These are phyloP conservation scores for Spergularia azorica DNA, from an alignment of 179 eudicot species.

Conservation along the genomic window DNA sequence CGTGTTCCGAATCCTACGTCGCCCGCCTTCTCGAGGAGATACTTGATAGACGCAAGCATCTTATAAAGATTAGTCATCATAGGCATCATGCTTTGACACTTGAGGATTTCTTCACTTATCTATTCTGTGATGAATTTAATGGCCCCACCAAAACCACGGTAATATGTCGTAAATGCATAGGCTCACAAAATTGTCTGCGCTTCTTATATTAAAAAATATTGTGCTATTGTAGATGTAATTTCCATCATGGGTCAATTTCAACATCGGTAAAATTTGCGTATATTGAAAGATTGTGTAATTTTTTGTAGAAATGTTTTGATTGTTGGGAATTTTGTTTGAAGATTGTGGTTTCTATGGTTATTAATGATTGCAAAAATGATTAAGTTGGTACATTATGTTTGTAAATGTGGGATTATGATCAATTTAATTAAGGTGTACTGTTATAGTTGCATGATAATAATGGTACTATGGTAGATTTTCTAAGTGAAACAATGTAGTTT, in stretches of 20 bases:
- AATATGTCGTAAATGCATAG: background rate
- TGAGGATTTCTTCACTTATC: slow-evolving; percentile 68
- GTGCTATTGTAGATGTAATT: too few relatives aligned
- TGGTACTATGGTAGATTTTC: too few relatives aligned
- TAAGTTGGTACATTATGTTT: background rate
- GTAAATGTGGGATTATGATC: background rate
- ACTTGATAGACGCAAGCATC: slow-evolving; percentile 38
- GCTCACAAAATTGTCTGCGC: too few relatives aligned
- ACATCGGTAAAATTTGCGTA: too few relatives aligned
- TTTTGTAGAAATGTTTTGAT: background rate
- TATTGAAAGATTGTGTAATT: too few relatives aligned
- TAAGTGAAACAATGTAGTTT: too few relatives aligned
- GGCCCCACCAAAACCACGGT: slow-evolving; percentile 65
- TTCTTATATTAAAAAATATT: too few relatives aligned
- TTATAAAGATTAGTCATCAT: slow-evolving; percentile 19
- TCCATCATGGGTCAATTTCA: too few relatives aligned
- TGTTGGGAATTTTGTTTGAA: slow-evolving; percentile 1
- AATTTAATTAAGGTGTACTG: too few relatives aligned
- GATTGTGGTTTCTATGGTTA: background rate
- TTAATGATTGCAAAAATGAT: background rate
- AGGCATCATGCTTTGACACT: slow-evolving; percentile 36
- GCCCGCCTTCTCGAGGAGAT: slow-evolving; percentile 44
- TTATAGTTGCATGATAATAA: too few relatives aligned
- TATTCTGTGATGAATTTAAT: slow-evolving; percentile 70
- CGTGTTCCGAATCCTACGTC: slow-evolving; percentile 35